Evolutionary conservation across 2,329 filamentous ascomycete genomes (phyloP).

Genomic region (Venturia aucupariae): DNA sequence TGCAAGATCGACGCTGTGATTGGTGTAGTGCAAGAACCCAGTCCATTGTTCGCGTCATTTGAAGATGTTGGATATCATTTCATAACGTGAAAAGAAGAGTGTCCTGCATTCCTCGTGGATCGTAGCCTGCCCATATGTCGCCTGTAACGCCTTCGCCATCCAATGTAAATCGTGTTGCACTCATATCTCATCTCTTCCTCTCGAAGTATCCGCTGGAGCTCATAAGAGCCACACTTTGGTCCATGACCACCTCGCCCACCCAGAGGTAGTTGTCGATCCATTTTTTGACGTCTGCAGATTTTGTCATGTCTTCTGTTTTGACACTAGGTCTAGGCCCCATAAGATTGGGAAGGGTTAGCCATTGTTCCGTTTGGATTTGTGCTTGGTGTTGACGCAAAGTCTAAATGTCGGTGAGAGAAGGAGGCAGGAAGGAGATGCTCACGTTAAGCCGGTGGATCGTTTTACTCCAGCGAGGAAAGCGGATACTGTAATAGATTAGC

Average conservation of each 20-base stretch:
- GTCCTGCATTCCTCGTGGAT: neutral
- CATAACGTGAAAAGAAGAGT: neutral
- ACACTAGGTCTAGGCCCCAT: slow-evolving; percentile 56
- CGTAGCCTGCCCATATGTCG: neutral
- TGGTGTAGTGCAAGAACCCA: neutral
- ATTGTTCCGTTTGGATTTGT: neutral
- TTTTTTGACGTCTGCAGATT: slow-evolving; percentile 71
- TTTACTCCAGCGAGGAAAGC: slow-evolving; percentile 95
- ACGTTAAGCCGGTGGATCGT: slow-evolving; percentile 96
- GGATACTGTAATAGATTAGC: slow-evolving; percentile 54
- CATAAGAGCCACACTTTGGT: slow-evolving; percentile 88
- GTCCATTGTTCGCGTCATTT: neutral
- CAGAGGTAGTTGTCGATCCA: slow-evolving; percentile 93
- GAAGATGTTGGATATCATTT: neutral
- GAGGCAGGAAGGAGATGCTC: slow-evolving; percentile 40
- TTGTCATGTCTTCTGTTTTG: slow-evolving; percentile 74
- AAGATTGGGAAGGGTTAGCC: slow-evolving; percentile 9
- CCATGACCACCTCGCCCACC: slow-evolving; percentile 96
- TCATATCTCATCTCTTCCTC: slow-evolving; percentile 51
- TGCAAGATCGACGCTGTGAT: neutral
- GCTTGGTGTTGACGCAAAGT: neutral
- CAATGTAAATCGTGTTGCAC: neutral
- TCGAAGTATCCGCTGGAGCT: slow-evolving; percentile 86
- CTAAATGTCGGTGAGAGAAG: slow-evolving; percentile 3
- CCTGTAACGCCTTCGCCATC: slow-evolving; percentile 1